Percentiles rank a stretch among this genome's conserved stretches.
Conservation (phyloP, 2,329 filamentous ascomycete genomes). For the Aureobasidium sp. region DNA sequence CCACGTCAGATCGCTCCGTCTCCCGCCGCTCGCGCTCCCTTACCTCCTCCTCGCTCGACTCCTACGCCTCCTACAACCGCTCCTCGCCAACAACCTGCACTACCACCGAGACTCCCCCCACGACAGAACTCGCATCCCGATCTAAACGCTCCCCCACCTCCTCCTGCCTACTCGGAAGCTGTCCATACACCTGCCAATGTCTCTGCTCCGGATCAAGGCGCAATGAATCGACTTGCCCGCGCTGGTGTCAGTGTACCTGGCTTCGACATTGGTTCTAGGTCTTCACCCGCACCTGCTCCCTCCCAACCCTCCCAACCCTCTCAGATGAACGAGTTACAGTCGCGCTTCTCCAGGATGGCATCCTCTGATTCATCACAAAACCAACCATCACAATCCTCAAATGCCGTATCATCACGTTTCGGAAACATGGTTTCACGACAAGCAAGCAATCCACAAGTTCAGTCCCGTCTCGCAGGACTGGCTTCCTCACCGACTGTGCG, state of each 20-base stretch:
- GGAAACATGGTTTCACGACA: slow-evolving; percentile 18
- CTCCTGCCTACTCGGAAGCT: slow-evolving; percentile 41
- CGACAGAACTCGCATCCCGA: slow-evolving; percentile 48
- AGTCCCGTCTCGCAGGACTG: slow-evolving; percentile 52
- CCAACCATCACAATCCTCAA: slow-evolving; percentile 5
- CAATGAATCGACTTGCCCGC: slow-evolving; percentile 57
- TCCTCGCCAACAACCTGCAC: slow-evolving; percentile 40
- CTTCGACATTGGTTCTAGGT: slow-evolving; percentile 56
- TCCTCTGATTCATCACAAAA: slow-evolving; percentile 19
- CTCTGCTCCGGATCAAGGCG: slow-evolving; percentile 40
- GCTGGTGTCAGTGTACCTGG: slow-evolving; percentile 72
- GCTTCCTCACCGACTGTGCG: slow-evolving; percentile 46
- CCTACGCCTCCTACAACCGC: slow-evolving; percentile 15
- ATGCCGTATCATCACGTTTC: neutral
- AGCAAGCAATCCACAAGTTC: slow-evolving; percentile 53
- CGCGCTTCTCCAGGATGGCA: slow-evolving; percentile 46
- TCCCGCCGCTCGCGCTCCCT: slow-evolving; percentile 5
- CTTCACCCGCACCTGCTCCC: slow-evolving; percentile 19
- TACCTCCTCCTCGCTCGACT: slow-evolving; percentile 19
- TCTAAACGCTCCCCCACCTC: slow-evolving; percentile 35
- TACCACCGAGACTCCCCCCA: slow-evolving; percentile 65
- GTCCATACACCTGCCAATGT: slow-evolving; percentile 17
- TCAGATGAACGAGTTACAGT: slow-evolving; percentile 57
- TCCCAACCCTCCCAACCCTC: slow-evolving; percentile 26
- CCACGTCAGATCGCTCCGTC: slow-evolving; percentile 18